These are phyloP conservation scores for Gaertneriomyces sp. DNA, from an alignment of 192 early-diverging fungal species.

Conservation along the genomic window DNA sequence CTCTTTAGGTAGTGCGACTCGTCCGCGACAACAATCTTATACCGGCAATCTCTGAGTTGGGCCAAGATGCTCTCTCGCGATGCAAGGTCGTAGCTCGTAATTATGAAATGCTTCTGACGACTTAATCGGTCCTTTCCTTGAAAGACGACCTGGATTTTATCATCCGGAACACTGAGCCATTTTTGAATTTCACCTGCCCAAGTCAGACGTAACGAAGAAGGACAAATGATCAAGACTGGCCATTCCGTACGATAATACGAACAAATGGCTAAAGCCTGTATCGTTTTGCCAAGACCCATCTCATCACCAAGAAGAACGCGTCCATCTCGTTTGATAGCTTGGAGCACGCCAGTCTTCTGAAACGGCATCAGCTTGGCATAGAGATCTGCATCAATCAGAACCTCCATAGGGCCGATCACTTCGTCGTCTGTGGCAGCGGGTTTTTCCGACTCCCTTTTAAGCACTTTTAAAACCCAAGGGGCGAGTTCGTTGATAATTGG, in stretches of 20 bases:
- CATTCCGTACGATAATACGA: conserved; percentile 36
- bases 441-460: not conserved
- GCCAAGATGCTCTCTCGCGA: conserved; percentile 8
- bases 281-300: conserved; percentile 45
- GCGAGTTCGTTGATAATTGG: conserved; percentile 6
- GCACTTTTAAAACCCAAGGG: conserved; percentile 1
- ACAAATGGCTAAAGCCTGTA: conserved; percentile 42
- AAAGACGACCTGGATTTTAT: conserved; percentile 37
- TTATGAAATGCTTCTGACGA: conserved; percentile 19
- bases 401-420: not conserved
- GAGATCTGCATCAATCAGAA: conserved; percentile 8
- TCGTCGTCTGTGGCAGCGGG: not conserved
- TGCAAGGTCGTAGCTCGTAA: conserved; percentile 43
- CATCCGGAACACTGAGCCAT: conserved; percentile 39
- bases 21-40: conserved; percentile 37
- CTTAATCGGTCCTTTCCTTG: conserved; percentile 12
- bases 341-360: conserved; percentile 39
- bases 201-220: conserved; percentile 33
- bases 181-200: conserved; percentile 44
- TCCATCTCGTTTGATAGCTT: conserved; percentile 26
- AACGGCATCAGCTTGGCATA: conserved; percentile 24
- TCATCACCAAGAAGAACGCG: conserved; percentile 42
- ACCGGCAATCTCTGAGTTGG: conserved; percentile 18
- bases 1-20: conserved; percentile 50
- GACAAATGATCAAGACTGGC: conserved; percentile 50